Evolutionary conservation across 2,329 filamentous ascomycete species (phyloP), one percentile per base, ranked within the genome.

Genomic region (Exophiala dermatitidis): DNA sequence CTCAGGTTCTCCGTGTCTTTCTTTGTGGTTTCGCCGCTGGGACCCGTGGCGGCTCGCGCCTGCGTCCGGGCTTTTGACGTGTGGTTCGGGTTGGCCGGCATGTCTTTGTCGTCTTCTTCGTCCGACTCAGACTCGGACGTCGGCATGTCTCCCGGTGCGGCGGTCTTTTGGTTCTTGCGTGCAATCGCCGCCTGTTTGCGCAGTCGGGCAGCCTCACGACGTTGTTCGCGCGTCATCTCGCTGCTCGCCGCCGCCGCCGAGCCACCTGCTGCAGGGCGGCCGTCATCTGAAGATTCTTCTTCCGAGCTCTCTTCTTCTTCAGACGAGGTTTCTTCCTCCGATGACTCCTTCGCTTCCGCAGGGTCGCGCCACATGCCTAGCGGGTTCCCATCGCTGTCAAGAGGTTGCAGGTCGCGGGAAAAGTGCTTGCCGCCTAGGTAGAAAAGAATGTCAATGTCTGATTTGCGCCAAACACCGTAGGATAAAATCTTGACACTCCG

Each of bases 21-120:
- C 77, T 69, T 79, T 63, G 84, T 79, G 52, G 79, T 78, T 43
- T 82, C 60, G 31, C 46, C 54, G 8, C 50, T 52, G 2, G 60
- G 44, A 9, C 46, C 53, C 8, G 52, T 53, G 3, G 52, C 54
- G 2, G 53, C 57, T 10, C 53, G 52, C 5, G 88, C 84, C 70
- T 89, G 87, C 59, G 85, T 86, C 67, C 78, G 76, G 1, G 81
- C 79, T 56, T 82, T 81, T 57, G 77, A 76, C 19, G 79, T 82
- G 67, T 95, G 90, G 73, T 96, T 96, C 12, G 91, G 90, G 73
- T 96, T 96, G 57, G 86, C 87, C 52, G 88, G 90, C 51, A 74
- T 66, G 7, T 69, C 70, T 1, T 66, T 65, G 3, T 69, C 70
- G 3, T 65, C 64, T 26, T 63, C 70, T 19, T 68, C 72, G 32